phyloP scores from a whole-genome alignment of 2,329 filamentous ascomycete genomes.

The Tolypocladium sp. region DNA sequence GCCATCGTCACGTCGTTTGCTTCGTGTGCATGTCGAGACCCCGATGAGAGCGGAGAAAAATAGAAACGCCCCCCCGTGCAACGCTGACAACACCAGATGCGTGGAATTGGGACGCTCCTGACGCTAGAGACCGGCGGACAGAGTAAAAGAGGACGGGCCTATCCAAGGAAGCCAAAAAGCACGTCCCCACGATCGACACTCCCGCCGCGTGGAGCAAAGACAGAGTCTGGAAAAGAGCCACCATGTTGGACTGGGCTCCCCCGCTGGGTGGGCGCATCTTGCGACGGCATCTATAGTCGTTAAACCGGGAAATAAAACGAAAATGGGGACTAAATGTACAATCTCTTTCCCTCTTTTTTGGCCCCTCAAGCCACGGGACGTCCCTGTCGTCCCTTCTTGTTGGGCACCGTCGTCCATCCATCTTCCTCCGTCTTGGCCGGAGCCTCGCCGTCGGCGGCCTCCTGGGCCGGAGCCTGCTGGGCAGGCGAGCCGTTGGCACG shows the following conservation, averaged over 20 bases:
- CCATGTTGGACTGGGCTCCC: constrained; percentile 9
- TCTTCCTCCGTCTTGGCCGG: constrained; percentile 43
- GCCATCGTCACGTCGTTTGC: constrained; percentile 9
- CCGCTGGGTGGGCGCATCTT: constrained; percentile 13
- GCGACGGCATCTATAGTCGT: constrained; percentile 25
- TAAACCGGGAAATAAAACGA: constrained; percentile 21
- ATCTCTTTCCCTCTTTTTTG: constrained; percentile 15
- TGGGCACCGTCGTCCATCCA: constrained; percentile 52
- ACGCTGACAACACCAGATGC: neutral
- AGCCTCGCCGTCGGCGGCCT: constrained; percentile 17
- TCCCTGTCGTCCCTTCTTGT: constrained; percentile 27
- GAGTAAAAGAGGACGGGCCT: neutral
- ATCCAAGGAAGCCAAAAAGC: neutral
- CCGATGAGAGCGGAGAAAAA: neutral
- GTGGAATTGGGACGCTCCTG: neutral
- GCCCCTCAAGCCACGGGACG: constrained; percentile 13
- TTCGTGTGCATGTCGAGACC: constrained; percentile 5
- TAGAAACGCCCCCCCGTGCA: neutral
- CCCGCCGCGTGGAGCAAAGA: neutral
- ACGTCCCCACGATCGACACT: neutral
- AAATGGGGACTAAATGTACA: constrained; percentile 25
- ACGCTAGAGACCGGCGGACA: neutral
- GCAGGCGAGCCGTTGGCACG: constrained; percentile 36
- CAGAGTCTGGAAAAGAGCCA: neutral
- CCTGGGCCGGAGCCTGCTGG: constrained; percentile 23